A percentile compares a stretch with the other conserved stretches of the same genome.
phyloP scores from a whole-genome alignment of 129 eudicot genomes.

The Tanacetum coccineum region DNA sequence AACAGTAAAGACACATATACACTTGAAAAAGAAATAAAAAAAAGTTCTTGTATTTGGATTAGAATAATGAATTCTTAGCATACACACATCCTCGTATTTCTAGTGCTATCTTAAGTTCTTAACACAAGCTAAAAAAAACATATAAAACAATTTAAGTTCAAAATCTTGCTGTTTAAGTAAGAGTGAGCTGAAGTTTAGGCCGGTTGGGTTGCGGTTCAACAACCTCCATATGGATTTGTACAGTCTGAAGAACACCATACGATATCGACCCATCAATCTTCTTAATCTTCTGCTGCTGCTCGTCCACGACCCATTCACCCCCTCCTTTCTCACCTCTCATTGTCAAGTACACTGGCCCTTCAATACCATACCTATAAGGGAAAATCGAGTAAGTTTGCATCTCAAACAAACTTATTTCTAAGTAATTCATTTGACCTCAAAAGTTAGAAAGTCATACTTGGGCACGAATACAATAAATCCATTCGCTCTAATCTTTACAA shows the following conservation, averaged over 20 bases:
- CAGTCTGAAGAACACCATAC: constrained; percentile 77
- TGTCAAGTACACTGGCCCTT: constrained; percentile 85
- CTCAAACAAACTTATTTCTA: not conserved
- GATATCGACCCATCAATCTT: constrained; percentile 55
- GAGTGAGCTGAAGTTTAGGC: constrained; percentile 83
- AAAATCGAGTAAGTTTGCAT: not conserved
- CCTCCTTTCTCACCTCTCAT: constrained; percentile 64
- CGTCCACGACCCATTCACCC: constrained; percentile 90
- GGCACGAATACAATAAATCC: constrained; percentile 98
- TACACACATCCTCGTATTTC: not conserved
- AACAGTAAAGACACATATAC: too few species aligned
- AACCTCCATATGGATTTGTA: constrained; percentile 83
- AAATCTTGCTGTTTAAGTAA: constrained; percentile 28
- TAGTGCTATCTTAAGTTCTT: not conserved
- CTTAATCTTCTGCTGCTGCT: constrained; percentile 77
- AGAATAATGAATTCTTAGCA: too few species aligned
- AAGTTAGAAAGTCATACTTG: constrained; percentile 51
- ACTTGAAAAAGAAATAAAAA: not conserved
- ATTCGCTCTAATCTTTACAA: constrained; percentile 82
- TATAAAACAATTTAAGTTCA: not conserved
- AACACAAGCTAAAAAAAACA: not conserved
- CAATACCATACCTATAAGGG: constrained; percentile 79
- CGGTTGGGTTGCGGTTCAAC: constrained; percentile 94
- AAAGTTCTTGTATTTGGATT: not conserved
- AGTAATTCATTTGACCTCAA: not conserved